Evolutionary conservation across 495 filamentous ascomycete genomes (phyloP).

Genomic region (Annulohypoxylon maeteangense): DNA sequence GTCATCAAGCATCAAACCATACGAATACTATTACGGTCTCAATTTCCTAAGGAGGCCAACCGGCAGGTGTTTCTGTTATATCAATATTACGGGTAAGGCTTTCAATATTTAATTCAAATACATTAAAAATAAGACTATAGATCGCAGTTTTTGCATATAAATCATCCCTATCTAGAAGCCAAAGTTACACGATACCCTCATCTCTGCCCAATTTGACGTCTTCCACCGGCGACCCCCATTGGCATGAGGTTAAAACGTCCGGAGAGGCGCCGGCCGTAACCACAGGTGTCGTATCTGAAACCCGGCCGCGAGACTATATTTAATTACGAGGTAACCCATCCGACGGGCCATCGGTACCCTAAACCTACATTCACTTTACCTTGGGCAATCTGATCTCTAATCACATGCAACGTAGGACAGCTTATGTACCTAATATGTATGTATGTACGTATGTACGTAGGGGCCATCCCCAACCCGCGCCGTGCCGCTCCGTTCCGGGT

Average conservation of each 20-base stretch:
- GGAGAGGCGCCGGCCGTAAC: slow-evolving; percentile 31
- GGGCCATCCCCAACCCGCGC: not conserved
- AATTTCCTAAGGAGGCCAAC: no score
- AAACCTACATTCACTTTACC: not conserved
- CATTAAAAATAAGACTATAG: no score
- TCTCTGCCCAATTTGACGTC: not conserved
- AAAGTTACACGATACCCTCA: not conserved
- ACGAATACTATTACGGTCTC: no score
- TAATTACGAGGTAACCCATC: slow-evolving; percentile 16
- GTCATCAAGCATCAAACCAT: no score
- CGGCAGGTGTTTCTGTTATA: no score
- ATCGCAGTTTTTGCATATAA: no score
- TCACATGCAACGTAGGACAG: slow-evolving; percentile 8
- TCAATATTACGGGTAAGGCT: no score
- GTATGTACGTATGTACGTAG: not conserved
- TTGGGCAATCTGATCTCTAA: not conserved
- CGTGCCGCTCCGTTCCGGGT: slow-evolving; percentile 12
- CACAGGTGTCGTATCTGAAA: slow-evolving; percentile 13
- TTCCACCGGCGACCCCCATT: not conserved
- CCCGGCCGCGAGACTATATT: not conserved
- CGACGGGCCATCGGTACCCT: slow-evolving; percentile 6
- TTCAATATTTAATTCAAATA: no score
- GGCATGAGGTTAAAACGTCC: slow-evolving; percentile 16
- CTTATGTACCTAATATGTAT: not conserved
- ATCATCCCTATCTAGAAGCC: not conserved